Evolutionary conservation across 208 protist genomes (phyloP).

Genomic region (Crithidia fasciculata): DNA sequence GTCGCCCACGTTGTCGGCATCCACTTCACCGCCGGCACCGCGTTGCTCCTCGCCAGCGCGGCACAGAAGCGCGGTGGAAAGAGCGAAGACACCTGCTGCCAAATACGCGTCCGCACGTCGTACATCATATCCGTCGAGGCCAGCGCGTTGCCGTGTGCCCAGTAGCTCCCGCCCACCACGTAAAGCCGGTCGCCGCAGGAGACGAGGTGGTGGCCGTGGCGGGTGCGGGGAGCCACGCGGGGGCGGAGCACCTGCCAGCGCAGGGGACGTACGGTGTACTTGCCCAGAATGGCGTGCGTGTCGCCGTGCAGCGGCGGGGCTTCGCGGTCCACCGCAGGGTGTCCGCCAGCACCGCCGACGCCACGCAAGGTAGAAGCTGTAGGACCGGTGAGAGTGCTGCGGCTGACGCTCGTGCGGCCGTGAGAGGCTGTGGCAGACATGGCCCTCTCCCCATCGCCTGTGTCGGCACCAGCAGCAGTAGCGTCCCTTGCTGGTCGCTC

Average conservation of each 20-base stretch:
- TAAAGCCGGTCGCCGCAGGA: slow-evolving; percentile 46
- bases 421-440: background rate
- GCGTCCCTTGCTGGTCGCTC: background rate
- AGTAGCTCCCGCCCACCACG: slow-evolving; percentile 63
- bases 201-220: slow-evolving; percentile 69
- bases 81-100: slow-evolving; percentile 44
- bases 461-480: background rate
- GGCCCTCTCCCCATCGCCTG: background rate
- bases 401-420: slow-evolving; percentile 10
- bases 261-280: slow-evolving; percentile 40
- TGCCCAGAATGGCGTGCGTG: slow-evolving; percentile 28
- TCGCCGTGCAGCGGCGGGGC: slow-evolving; percentile 20
- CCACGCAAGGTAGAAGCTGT: too few relatives aligned
- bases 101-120: slow-evolving; percentile 29
- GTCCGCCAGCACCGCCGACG: slow-evolving; percentile 12
- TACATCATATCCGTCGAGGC: slow-evolving; percentile 52
- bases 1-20: background rate
- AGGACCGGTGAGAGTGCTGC: slow-evolving; percentile 8
- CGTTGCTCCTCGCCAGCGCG: slow-evolving; percentile 42
- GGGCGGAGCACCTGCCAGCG: slow-evolving; percentile 39
- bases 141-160: slow-evolving; percentile 55
- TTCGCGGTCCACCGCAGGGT: slow-evolving; percentile 9
- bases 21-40: background rate
- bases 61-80: slow-evolving; percentile 56
- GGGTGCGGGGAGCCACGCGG: slow-evolving; percentile 39